A percentile compares a stretch with the other conserved stretches of the same genome.
Conservation (phyloP, 2,329 filamentous ascomycete genomes). For the Mariannaea sp. region DNA sequence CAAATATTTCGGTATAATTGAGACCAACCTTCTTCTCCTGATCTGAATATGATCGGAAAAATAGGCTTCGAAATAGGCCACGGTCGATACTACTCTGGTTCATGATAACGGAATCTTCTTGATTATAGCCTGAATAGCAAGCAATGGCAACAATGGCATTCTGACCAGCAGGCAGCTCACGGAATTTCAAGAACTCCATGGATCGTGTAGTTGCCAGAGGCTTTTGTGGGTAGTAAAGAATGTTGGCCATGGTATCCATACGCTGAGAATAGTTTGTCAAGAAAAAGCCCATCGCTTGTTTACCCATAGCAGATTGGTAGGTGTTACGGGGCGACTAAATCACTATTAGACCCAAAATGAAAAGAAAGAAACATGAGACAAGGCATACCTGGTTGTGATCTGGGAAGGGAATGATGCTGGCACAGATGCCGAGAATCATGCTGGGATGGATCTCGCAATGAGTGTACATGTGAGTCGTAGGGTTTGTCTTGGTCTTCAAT, state of each 20-base stretch:
- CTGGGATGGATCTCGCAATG: conserved; percentile 99
- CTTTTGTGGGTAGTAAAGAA: conserved; percentile 98
- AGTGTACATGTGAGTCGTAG: conserved; percentile 88
- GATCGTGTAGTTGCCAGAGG: conserved; percentile 93
- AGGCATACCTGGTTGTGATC: conserved; percentile 85
- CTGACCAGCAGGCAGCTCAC: conserved; percentile 93
- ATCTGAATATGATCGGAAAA: conserved; percentile 97
- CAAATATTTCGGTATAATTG: conserved; percentile 89
- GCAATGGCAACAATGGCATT: conserved; percentile 98
- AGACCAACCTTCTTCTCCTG: conserved; percentile 96
- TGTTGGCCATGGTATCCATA: conserved; percentile 99
- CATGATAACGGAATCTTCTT: conserved; percentile 99
- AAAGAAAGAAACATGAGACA: neutral
- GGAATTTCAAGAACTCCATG: conserved; percentile 99
- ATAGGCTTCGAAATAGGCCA: conserved; percentile 94
- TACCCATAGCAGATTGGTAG: conserved; percentile 99
- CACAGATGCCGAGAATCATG: conserved; percentile 98
- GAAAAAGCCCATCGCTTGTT: conserved; percentile 99
- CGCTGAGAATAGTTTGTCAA: conserved; percentile 95
- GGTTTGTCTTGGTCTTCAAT: conserved; percentile 86
- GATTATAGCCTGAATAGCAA: conserved; percentile 98
- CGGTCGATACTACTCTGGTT: conserved; percentile 99
- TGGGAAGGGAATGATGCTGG: conserved; percentile 98
- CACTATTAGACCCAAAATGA: conserved; percentile 10
- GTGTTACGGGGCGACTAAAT: conserved; percentile 94